These are phyloP conservation scores for Sanguinoderma infundibulare DNA, from an alignment of 1,284 basidiomycete genomes.

Conservation along the genomic window DNA sequence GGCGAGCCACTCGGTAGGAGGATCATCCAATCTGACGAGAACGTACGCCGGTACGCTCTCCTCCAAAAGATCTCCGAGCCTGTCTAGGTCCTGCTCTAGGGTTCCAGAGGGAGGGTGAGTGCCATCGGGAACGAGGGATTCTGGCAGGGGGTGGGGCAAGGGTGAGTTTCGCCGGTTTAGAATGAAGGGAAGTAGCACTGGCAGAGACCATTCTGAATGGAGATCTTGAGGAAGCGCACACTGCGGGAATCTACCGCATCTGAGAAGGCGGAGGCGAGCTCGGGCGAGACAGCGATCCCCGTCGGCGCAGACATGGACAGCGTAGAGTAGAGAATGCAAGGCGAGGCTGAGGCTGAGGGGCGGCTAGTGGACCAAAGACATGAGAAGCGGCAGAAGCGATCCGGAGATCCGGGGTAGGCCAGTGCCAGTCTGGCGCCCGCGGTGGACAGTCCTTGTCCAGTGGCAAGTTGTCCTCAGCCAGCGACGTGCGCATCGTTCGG, in stretches of 20 bases:
- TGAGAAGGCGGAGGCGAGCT: constrained; percentile 59
- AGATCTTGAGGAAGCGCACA: constrained; percentile 74
- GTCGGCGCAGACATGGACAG: constrained; percentile 69
- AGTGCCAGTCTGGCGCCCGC: too few species aligned
- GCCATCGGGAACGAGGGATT: constrained; percentile 65
- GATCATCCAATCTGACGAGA: constrained; percentile 64
- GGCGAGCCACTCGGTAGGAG: constrained; percentile 67
- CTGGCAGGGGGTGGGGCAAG: constrained; percentile 43
- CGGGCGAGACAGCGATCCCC: constrained; percentile 60
- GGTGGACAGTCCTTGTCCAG: neutral
- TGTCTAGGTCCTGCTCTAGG: constrained; percentile 61
- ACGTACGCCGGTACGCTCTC: constrained; percentile 74
- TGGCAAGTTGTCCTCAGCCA: neutral
- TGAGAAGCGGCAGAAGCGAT: neutral
- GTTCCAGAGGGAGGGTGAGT: constrained; percentile 51
- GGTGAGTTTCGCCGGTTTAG: constrained; percentile 26
- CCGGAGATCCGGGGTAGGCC: neutral
- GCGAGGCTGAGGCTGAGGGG: neutral
- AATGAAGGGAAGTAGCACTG: constrained; percentile 24
- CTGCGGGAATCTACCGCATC: constrained; percentile 52
- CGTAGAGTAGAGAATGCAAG: neutral
- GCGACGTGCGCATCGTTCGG: constrained; percentile 1
- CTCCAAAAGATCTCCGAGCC: constrained; percentile 60
- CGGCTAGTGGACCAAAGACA: too few species aligned
- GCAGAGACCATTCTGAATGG: constrained; percentile 69